These are phyloP conservation scores for Pythium biforme DNA, from an alignment of 352 stramenopile species.

Conservation along the genomic window DNA sequence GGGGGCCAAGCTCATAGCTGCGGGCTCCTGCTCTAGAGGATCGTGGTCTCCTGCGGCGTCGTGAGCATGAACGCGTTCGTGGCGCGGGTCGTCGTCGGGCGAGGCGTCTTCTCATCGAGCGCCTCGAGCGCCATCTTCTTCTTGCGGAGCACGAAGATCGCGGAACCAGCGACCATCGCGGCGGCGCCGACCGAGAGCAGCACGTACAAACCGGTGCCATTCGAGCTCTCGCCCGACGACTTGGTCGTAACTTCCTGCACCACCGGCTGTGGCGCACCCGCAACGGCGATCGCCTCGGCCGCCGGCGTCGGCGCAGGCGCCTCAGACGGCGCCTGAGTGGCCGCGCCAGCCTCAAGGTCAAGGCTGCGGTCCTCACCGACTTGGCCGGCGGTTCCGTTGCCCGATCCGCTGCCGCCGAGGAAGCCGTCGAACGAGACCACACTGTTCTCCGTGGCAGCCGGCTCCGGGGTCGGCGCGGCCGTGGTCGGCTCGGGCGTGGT, in stretches of 20 bases:
- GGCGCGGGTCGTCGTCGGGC: conserved; percentile 27
- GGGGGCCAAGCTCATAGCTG: neutral
- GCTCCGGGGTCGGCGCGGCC: conserved; percentile 25
- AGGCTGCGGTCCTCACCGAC: conserved; percentile 17
- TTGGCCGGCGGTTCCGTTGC: neutral
- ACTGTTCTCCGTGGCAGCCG: conserved; percentile 21
- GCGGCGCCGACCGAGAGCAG: conserved; percentile 33
- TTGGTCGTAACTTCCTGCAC: conserved; percentile 43
- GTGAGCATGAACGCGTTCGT: conserved; percentile 39
- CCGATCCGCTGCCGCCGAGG: conserved; percentile 20
- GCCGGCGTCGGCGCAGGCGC: conserved; percentile 22
- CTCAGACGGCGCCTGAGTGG: neutral
- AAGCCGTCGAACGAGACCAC: conserved; percentile 18
- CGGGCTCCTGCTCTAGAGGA: conserved; percentile 36
- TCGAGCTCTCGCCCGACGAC: neutral
- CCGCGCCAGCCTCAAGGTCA: conserved; percentile 7
- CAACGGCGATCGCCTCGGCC: conserved; percentile 17
- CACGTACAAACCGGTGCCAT: conserved; percentile 35
- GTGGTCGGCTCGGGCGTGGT: conserved; percentile 37
- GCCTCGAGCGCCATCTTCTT: conserved; percentile 66
- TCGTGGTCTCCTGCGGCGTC: conserved; percentile 44
- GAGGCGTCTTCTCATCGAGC: conserved; percentile 55
- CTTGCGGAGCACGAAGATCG: conserved; percentile 62
- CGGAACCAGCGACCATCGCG: conserved; percentile 44
- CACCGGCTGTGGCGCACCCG: conserved; percentile 20